A percentile compares a stretch with the other conserved stretches of the same genome.
phyloP scores from a whole-genome alignment of 1,284 basidiomycete species.

The Puccinia sorghi region DNA sequence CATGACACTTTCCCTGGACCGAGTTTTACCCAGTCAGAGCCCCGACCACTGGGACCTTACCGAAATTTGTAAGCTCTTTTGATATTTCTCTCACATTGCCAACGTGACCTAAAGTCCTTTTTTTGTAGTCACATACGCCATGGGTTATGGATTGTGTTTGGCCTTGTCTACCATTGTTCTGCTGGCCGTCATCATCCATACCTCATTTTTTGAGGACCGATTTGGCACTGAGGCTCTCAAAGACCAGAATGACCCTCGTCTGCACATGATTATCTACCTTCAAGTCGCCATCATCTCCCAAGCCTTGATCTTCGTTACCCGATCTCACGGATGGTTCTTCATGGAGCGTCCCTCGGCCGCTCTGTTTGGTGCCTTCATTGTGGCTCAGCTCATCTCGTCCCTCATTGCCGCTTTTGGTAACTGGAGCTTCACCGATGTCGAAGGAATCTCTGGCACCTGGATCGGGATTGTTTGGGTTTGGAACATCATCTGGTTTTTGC shows the following conservation, averaged over 20 bases:
- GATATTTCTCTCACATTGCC: background rate
- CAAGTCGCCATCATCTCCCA: conserved; percentile 98
- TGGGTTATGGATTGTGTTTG: conserved; percentile 91
- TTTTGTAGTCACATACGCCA: conserved; percentile 71
- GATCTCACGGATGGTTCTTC: conserved; percentile 96
- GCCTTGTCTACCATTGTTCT: conserved; percentile 84
- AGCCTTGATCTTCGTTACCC: conserved; percentile 94
- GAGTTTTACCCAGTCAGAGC: conserved; percentile 85
- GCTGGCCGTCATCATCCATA: conserved; percentile 80
- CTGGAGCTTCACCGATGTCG: conserved; percentile 71
- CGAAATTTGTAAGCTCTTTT: conserved; percentile 68
- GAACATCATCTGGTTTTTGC: conserved; percentile 50
- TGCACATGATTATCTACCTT: conserved; percentile 80
- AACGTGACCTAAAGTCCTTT: background rate
- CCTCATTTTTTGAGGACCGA: conserved; percentile 82
- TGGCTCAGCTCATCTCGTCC: conserved; percentile 89
- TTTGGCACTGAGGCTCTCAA: conserved; percentile 67
- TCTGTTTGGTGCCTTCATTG: conserved; percentile 81
- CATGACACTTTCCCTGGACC: conserved; percentile 97
- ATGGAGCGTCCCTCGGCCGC: conserved; percentile 93
- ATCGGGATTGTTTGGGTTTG: conserved; percentile 74
- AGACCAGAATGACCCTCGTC: conserved; percentile 51
- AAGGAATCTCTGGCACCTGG: conserved; percentile 79
- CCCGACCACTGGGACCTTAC: conserved; percentile 89
- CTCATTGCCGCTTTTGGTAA: conserved; percentile 90